Conservation (phyloP, 768 basidiomycete genomes). For the Leccinum longicurvipes region DNA sequence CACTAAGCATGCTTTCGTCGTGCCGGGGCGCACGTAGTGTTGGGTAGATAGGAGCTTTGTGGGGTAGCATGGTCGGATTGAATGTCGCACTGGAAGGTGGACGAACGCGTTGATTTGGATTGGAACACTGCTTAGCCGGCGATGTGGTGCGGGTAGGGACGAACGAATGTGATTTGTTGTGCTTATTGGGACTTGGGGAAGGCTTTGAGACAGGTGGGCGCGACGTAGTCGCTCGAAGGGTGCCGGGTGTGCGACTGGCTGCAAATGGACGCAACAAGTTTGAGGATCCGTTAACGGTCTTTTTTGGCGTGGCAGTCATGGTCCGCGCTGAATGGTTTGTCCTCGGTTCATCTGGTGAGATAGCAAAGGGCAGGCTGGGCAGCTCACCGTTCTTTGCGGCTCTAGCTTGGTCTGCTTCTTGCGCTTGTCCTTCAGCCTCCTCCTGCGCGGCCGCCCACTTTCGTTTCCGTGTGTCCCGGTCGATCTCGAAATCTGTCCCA, state of each 20-base stretch:
- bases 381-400: conserved; percentile 56
- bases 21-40: conserved; percentile 63
- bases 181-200: conserved; percentile 38
- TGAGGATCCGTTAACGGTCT: conserved; percentile 44
- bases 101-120: conserved; percentile 29
- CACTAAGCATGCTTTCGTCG: conserved; percentile 75
- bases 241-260: conserved; percentile 42
- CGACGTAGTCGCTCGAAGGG: conserved; percentile 26
- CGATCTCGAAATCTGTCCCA: conserved; percentile 54
- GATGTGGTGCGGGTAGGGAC: conserved; percentile 44
- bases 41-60: conserved; percentile 39
- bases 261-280: conserved; percentile 42
- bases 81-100: conserved; percentile 65
- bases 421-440: conserved; percentile 40
- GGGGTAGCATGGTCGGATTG: conserved; percentile 60
- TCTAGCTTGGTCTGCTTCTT: conserved; percentile 30
- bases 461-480: conserved; percentile 66
- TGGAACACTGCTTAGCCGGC: conserved; percentile 41
- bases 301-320: conserved; percentile 48
- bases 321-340: conserved; percentile 37
- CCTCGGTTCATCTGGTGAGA: background rate
- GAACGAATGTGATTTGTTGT: conserved; percentile 24
- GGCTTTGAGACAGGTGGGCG: conserved; percentile 29
- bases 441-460: conserved; percentile 71
- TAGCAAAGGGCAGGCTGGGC: background rate